Evolutionary conservation across 768 basidiomycete species (phyloP).

Genomic region (Phylloporus sp.): DNA sequence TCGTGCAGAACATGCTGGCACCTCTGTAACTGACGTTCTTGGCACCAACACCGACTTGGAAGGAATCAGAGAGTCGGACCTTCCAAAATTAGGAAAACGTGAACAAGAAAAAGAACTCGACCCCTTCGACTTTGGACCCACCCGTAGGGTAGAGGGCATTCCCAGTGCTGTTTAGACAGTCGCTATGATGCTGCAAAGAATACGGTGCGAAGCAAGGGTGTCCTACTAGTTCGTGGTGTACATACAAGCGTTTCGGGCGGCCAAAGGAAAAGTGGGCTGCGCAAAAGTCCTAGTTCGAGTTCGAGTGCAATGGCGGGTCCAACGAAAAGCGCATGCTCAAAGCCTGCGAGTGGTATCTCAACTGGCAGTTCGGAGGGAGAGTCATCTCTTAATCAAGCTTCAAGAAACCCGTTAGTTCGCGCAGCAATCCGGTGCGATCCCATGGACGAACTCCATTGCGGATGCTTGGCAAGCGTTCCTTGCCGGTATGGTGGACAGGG

Average conservation of each 20-base stretch:
- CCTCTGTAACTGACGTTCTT: conserved; percentile 17
- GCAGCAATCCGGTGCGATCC: neutral
- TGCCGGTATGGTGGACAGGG: conserved; percentile 16
- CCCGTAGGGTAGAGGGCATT: neutral
- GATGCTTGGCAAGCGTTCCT: conserved; percentile 9
- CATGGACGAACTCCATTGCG: conserved; percentile 23
- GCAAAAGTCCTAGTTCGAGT: conserved; percentile 8
- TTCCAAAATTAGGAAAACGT: neutral
- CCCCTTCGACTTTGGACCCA: neutral
- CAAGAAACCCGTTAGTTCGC: neutral
- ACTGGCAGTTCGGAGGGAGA: conserved; percentile 31
- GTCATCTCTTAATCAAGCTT: conserved; percentile 29
- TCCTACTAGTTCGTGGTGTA: neutral
- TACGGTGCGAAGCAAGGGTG: neutral
- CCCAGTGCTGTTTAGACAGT: neutral
- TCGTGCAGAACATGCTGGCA: conserved; percentile 7
- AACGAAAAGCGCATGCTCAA: conserved; percentile 36
- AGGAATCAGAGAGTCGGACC: conserved; percentile 5
- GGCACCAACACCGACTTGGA: conserved; percentile 18
- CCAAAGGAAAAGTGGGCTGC: neutral
- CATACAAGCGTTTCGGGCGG: neutral
- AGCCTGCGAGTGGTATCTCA: conserved; percentile 25
- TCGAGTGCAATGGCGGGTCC: too few relatives aligned
- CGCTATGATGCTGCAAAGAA: neutral
- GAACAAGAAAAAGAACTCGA: conserved; percentile 3